These are phyloP conservation scores for Scedosporium apiospermum DNA, from an alignment of 2,329 filamentous ascomycete species.

Conservation along the genomic window DNA sequence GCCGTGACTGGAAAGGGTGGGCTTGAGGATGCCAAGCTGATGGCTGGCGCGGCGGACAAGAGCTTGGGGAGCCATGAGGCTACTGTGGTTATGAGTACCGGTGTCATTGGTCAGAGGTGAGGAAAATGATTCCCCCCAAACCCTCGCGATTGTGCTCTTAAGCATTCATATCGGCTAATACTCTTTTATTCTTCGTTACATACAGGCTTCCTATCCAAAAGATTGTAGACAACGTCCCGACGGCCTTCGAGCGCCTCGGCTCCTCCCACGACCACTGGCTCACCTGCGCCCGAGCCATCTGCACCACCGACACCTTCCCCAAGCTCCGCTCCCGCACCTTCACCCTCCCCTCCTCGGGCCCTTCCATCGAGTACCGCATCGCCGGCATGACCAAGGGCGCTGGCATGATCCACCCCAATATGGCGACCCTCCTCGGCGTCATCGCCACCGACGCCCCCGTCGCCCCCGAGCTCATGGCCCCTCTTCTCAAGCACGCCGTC, in stretches of 20 bases:
- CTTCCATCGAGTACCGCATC: conserved; percentile 67
- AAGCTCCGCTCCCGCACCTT: conserved; percentile 86
- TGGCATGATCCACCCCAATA: conserved; percentile 98
- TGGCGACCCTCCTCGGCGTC: conserved; percentile 90
- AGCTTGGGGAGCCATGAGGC: conserved; percentile 36
- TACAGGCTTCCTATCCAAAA: conserved; percentile 76
- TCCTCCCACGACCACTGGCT: conserved; percentile 80
- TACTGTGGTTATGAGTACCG: conserved; percentile 97
- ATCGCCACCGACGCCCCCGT: conserved; percentile 87
- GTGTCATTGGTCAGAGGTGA: conserved; percentile 87
- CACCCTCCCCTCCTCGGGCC: conserved; percentile 64
- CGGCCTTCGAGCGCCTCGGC: conserved; percentile 62
- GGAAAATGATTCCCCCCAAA: conserved; percentile 10
- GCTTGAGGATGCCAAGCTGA: conserved; percentile 74
- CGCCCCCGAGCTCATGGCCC: conserved; percentile 53
- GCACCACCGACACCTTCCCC: conserved; percentile 96
- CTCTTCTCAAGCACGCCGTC: conserved; percentile 63
- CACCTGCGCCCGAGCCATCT: conserved; percentile 78
- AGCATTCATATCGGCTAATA: conserved; percentile 1
- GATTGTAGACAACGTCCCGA: conserved; percentile 74
- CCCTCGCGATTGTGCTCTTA: neutral
- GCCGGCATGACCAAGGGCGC: conserved; percentile 97
- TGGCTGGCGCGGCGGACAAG: conserved; percentile 73
- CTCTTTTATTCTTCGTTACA: neutral
- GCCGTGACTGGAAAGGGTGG: conserved; percentile 90